Evolutionary conservation across 495 filamentous ascomycete genomes (phyloP), one percentile per base, ranked within the genome.

Genomic region (Penicillium pancosmium): DNA sequence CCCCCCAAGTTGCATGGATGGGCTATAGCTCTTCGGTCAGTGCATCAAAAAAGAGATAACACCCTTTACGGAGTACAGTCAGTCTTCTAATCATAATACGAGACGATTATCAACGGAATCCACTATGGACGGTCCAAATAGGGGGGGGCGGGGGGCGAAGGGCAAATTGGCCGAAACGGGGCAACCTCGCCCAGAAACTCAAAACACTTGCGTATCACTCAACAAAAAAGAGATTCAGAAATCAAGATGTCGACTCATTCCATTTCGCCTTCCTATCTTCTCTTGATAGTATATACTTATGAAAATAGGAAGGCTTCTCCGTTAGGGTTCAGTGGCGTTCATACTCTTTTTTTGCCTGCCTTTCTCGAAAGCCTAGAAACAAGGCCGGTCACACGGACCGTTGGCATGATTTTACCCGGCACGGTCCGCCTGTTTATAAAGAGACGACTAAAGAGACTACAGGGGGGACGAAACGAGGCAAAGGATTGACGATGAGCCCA

Each of bases 321-420:
- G 23, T 48, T 48, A 48, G 46, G 46, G 11, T 48, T 48, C 13
- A 10, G 46, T 48, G 46, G 46, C 46, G 46, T 19, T 15, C 11
- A 7, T 31, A 31, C 27, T n/a, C 10, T 48, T 10, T 19, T 9
- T 25, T 1, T 7, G 21, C 15, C 41, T 19, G 16, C 12, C 11
- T 48, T 13, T 48, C 15, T 9, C 46, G 21, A 23, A 19, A 27
- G 46, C 23, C 46, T n/a, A 48, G 46, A 48, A 38, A 9, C 36
- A 12, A 4, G 11, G 36, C 11, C 36, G 36, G 12, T 12, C 36
- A 31, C 6, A 31, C 27, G 27, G 27, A 1, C 27, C 27, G 5
- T 31, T 31, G 5, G 27, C 27, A 31, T 31, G 27, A 31, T 31
- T 1, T 6, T 31, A 31, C 27, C 27, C 27, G 27, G 27, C 27